phyloP scores from a whole-genome alignment of 306 rosid species.

The Crotalaria pallida region DNA sequence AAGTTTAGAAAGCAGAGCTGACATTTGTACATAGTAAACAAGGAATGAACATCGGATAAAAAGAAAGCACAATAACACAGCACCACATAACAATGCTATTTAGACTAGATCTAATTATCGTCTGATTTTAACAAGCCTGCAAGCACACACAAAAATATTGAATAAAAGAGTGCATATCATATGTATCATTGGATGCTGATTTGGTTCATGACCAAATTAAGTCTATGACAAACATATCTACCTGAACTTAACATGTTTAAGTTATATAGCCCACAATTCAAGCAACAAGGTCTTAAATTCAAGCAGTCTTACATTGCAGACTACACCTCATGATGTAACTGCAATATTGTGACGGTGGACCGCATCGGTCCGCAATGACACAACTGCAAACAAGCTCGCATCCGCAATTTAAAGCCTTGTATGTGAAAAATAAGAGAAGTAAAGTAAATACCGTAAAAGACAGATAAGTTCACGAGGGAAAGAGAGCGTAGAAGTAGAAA shows the following conservation, averaged over 20 bases:
- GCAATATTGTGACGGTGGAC: background rate
- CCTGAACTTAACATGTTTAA: background rate
- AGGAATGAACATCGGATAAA: background rate
- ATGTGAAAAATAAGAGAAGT: background rate
- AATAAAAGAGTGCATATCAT: background rate
- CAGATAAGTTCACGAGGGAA: background rate
- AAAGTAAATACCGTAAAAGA: background rate
- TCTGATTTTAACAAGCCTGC: background rate
- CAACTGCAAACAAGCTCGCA: background rate
- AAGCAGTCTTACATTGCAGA: constrained; percentile 8
- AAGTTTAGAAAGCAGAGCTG: constrained; percentile 15
- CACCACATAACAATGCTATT: background rate
- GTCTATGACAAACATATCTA: background rate
- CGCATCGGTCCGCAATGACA: background rate
- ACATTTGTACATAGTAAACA: background rate
- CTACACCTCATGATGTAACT: background rate
- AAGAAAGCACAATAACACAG: background rate
- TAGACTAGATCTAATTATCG: background rate
- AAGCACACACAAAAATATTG: too few species aligned
- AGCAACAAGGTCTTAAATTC: background rate
- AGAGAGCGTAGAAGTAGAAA: background rate
- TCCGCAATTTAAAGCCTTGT: background rate
- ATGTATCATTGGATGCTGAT: background rate
- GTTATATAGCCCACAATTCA: background rate
- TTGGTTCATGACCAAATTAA: constrained; percentile 1